Evolutionary conservation across 257 asterid species (phyloP).

Genomic region (Salvia rosmarinus): DNA sequence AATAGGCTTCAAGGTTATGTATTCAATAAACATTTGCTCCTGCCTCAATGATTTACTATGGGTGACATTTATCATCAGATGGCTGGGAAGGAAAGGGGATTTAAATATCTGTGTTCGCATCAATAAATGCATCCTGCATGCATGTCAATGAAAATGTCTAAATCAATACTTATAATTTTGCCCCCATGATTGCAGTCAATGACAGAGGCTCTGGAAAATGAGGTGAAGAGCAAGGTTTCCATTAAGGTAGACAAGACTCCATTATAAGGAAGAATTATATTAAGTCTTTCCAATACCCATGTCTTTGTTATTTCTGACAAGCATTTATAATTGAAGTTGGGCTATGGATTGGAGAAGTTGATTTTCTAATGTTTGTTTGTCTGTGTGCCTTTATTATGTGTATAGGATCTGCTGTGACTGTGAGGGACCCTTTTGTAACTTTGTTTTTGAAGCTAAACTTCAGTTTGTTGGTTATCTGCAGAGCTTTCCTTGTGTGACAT

Average conservation of each 20-base stretch:
- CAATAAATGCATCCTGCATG: neutral
- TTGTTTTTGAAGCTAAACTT: constrained; percentile 24
- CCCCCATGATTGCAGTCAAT: constrained; percentile 60
- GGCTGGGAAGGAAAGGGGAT: neutral
- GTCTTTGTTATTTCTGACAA: constrained; percentile 7
- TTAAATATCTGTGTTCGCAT: neutral
- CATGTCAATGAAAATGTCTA: neutral
- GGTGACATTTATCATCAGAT: neutral
- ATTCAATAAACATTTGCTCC: neutral
- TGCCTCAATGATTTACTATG: neutral
- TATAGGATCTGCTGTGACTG: neutral
- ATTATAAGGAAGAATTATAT: neutral
- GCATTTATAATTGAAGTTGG: constrained; percentile 13
- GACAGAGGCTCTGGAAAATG: constrained; percentile 80
- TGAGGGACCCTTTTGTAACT: neutral
- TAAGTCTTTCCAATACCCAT: neutral
- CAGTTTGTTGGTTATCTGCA: neutral
- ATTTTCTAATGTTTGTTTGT: neutral
- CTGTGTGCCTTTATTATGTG: neutral
- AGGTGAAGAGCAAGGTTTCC: constrained; percentile 78
- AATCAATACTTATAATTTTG: neutral
- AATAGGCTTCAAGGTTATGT: neutral
- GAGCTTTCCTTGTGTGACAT: neutral
- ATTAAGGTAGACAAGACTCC: constrained; percentile 54
- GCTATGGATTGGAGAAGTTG: constrained; percentile 7